Percentiles rank a stretch among this genome's conserved stretches.
Evolutionary conservation across 139 green algal genomes (phyloP).

Genomic region (Closterium sp.): DNA sequence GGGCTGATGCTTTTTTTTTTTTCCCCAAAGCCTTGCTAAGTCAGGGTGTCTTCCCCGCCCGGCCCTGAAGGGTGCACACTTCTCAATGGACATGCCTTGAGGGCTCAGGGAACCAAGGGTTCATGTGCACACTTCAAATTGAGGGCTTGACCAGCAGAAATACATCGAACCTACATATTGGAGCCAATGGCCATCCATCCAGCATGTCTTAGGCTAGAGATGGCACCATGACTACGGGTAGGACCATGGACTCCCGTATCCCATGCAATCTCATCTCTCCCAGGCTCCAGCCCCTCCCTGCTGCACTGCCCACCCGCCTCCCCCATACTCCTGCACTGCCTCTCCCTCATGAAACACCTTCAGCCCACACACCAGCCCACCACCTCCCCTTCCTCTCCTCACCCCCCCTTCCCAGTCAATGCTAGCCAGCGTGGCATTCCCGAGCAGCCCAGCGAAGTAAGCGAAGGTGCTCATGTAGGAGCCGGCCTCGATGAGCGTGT

Average conservation of each 20-base stretch:
- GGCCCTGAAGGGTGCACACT: too few relatives aligned
- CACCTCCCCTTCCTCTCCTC: not conserved
- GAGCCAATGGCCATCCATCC: not conserved
- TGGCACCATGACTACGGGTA: too few relatives aligned
- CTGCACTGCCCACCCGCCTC: not conserved
- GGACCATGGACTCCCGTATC: not conserved
- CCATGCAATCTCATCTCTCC: not conserved
- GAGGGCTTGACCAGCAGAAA: too few relatives aligned
- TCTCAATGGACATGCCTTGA: too few relatives aligned
- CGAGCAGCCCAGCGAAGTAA: not conserved
- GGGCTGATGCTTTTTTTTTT: too few relatives aligned
- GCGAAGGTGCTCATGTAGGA: slow-evolving; percentile 5
- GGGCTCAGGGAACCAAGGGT: too few relatives aligned
- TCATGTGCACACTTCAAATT: too few relatives aligned
- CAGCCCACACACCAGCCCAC: not conserved
- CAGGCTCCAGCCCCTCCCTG: not conserved
- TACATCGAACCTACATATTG: not conserved
- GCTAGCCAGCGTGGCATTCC: not conserved
- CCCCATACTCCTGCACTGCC: not conserved
- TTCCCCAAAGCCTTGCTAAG: too few relatives aligned
- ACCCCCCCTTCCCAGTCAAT: not conserved
- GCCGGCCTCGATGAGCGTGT: not conserved
- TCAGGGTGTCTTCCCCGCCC: too few relatives aligned
- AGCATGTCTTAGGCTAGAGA: not conserved
- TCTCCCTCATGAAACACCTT: not conserved